Conservation (phyloP, 805 yeast genomes). For the Kuraishia ogatae region DNA sequence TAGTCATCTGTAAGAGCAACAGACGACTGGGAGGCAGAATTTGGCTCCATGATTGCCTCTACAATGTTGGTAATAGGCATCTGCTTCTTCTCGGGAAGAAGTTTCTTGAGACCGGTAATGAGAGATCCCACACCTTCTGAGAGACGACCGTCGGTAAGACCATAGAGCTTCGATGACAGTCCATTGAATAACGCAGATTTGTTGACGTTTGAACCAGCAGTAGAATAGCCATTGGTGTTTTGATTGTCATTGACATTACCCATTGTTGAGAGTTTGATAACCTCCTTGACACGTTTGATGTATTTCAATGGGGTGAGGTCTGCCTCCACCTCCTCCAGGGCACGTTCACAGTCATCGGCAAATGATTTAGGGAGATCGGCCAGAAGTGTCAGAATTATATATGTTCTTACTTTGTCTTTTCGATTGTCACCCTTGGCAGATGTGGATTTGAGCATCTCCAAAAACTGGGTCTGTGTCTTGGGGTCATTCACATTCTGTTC, state of each 20-base stretch:
- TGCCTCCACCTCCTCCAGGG: conserved; percentile 45
- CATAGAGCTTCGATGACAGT: conserved; percentile 68
- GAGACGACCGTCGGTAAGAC: conserved; percentile 70
- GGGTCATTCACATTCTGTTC: conserved; percentile 75
- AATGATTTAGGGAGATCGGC: conserved; percentile 39
- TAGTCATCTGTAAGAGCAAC: conserved; percentile 79
- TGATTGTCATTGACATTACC: conserved; percentile 27
- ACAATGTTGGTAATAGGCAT: conserved; percentile 87
- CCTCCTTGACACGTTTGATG: conserved; percentile 74
- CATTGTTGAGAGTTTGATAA: conserved; percentile 40
- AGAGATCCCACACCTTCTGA: conserved; percentile 87
- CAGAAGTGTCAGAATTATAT: conserved; percentile 62
- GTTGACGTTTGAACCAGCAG: conserved; percentile 22
- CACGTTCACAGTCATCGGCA: conserved; percentile 51
- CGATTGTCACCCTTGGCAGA: conserved; percentile 49
- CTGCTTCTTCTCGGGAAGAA: conserved; percentile 80
- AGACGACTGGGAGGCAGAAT: conserved; percentile 50
- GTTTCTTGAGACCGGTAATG: conserved; percentile 78
- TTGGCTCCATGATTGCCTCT: conserved; percentile 86
- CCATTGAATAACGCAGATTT: conserved; percentile 59
- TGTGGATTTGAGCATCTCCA: conserved; percentile 45
- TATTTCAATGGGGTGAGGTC: conserved; percentile 62
- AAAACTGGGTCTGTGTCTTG: conserved; percentile 48
- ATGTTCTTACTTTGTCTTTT: conserved; percentile 80
- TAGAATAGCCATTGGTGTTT: conserved; percentile 20